Evolutionary conservation across 140 eudicot species (phyloP).

Genomic region (Cichorium intybus): DNA sequence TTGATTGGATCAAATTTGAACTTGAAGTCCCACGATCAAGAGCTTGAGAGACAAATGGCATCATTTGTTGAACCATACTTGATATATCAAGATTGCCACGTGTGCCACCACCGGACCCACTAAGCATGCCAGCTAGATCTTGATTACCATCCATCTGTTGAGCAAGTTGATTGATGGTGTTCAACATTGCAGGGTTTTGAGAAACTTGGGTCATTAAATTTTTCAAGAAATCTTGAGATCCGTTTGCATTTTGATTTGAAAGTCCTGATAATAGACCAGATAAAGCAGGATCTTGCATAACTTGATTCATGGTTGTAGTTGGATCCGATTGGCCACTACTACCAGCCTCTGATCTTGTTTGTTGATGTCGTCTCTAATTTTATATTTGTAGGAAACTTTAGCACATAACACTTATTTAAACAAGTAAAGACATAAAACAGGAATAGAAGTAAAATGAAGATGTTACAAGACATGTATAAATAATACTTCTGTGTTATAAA

Average conservation of each 20-base stretch:
- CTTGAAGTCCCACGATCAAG: constrained; percentile 53
- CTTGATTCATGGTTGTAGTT: constrained; percentile 53
- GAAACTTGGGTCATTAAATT: constrained; percentile 67
- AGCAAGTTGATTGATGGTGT: constrained; percentile 76
- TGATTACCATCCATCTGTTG: constrained; percentile 72
- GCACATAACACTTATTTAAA: not conserved
- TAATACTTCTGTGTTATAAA: too few relatives aligned
- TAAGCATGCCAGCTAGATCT: constrained; percentile 62
- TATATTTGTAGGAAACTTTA: constrained; percentile 1
- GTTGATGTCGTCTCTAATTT: constrained; percentile 50
- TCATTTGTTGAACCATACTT: constrained; percentile 91
- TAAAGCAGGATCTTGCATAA: constrained; percentile 68
- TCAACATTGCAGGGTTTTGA: constrained; percentile 86
- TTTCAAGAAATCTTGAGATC: constrained; percentile 65
- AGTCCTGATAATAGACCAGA: constrained; percentile 62
- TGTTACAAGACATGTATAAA: not conserved
- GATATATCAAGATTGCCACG: constrained; percentile 54
- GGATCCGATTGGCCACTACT: constrained; percentile 50
- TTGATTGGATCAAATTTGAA: constrained; percentile 31
- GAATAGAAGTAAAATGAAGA: not conserved
- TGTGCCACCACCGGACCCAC: constrained; percentile 30
- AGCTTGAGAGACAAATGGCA: constrained; percentile 95
- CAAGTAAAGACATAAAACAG: not conserved
- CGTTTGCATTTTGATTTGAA: constrained; percentile 68
- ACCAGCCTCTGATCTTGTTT: constrained; percentile 34